phyloP scores from a whole-genome alignment of 75 land plant genomes.

The Picea glauca region DNA sequence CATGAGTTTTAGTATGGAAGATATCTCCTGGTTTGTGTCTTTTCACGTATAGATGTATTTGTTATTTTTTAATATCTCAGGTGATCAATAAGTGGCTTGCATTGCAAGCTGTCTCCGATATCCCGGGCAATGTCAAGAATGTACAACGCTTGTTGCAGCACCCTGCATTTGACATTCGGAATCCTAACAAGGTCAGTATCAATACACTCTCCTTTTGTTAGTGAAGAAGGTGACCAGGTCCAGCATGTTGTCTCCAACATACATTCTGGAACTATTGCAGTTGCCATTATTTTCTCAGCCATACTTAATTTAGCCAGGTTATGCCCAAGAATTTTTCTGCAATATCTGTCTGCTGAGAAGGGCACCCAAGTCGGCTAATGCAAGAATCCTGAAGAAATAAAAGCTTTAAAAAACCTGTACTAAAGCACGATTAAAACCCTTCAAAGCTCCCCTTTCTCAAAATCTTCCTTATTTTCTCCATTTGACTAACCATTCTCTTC shows the following conservation, averaged over 20 bases:
- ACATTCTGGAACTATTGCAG: background rate
- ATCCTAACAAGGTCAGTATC: constrained; percentile 78
- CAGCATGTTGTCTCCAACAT: background rate
- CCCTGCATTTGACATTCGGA: constrained; percentile 93
- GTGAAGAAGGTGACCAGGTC: background rate
- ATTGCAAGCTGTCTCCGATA: constrained; percentile 88
- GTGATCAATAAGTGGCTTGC: constrained; percentile 95
- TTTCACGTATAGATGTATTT: background rate
- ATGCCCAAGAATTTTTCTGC: background rate
- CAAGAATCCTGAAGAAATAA: no score
- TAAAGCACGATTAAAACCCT: no score
- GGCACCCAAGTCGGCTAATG: no score
- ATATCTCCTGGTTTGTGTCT: background rate
- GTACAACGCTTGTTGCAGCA: constrained; percentile 71
- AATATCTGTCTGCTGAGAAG: background rate
- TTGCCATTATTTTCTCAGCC: background rate
- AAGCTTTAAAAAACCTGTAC: no score
- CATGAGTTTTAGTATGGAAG: background rate
- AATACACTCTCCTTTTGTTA: background rate
- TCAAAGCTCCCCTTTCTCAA: no score
- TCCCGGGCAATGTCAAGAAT: constrained; percentile 87
- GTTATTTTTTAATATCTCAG: constrained; percentile 25
- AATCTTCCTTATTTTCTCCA: no score
- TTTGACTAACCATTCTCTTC: no score
- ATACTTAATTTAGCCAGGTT: background rate